Percentiles rank a stretch among this genome's conserved stretches.
Evolutionary conservation across 2,329 filamentous ascomycete genomes (phyloP).

Genomic region (Nigrograna mackinnonii): DNA sequence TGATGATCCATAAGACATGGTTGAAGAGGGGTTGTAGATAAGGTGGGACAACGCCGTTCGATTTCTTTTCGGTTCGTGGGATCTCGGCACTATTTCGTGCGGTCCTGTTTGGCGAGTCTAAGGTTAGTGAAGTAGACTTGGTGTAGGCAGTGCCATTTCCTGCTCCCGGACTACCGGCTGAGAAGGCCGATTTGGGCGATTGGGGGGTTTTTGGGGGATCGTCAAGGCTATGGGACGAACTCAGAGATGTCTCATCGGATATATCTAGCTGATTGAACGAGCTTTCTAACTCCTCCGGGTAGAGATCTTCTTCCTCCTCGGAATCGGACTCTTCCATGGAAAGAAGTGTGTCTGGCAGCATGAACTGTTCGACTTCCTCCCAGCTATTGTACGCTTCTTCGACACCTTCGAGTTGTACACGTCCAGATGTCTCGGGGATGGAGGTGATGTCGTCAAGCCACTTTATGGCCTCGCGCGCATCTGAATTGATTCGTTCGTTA

Average conservation of each 20-base stretch:
- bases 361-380: slow-evolving; percentile 53
- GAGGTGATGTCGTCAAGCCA: slow-evolving; percentile 58
- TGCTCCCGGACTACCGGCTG: slow-evolving; percentile 20
- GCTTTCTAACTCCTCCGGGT: slow-evolving; percentile 41
- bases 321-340: slow-evolving; percentile 50
- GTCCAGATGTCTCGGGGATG: slow-evolving; percentile 35
- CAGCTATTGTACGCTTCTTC: slow-evolving; percentile 53
- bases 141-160: slow-evolving; percentile 28
- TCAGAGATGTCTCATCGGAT: slow-evolving; percentile 44
- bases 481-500: slow-evolving; percentile 46
- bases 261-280: slow-evolving; percentile 40
- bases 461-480: slow-evolving; percentile 52
- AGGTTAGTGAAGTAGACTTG: slow-evolving; percentile 9
- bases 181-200: slow-evolving; percentile 42
- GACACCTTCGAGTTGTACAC: slow-evolving; percentile 51
- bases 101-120: slow-evolving; percentile 27
- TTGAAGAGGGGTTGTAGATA: slow-evolving; percentile 53
- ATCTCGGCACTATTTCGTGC: slow-evolving; percentile 33
- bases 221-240: slow-evolving; percentile 47
- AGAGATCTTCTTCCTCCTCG: slow-evolving; percentile 35
- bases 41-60: slow-evolving; percentile 39
- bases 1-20: slow-evolving; percentile 55
- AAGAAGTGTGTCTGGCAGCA: slow-evolving; percentile 53
- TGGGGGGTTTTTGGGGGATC: slow-evolving; percentile 43
- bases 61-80: slow-evolving; percentile 21